These are phyloP conservation scores for Termitomyces sp. DNA, from an alignment of 768 basidiomycete species.

Conservation along the genomic window DNA sequence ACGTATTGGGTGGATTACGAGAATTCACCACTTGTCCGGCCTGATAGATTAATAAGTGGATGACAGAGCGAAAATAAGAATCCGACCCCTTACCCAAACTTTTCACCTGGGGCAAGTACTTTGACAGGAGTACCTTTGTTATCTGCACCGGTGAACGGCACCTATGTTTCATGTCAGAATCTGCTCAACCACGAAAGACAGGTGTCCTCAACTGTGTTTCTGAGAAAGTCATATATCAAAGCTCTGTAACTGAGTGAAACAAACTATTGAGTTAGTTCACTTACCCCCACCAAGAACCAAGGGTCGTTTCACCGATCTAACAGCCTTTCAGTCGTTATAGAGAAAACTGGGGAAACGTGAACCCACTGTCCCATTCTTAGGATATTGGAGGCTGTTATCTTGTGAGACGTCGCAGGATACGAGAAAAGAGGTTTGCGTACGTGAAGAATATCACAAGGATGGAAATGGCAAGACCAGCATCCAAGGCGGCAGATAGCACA, in stretches of 20 bases:
- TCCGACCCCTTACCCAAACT: constrained; percentile 22
- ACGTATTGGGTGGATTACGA: neutral
- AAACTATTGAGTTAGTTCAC: neutral
- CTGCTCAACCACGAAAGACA: neutral
- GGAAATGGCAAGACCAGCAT: constrained; percentile 60
- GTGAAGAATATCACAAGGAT: constrained; percentile 60
- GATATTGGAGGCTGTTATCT: constrained; percentile 27
- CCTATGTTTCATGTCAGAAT: constrained; percentile 1
- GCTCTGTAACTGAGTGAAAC: neutral
- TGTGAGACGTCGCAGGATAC: neutral
- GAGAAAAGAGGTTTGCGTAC: constrained; percentile 19
- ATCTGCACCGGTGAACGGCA: constrained; percentile 22
- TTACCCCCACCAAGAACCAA: constrained; percentile 31
- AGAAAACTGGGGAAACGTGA: neutral
- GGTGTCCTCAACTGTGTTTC: constrained; percentile 17
- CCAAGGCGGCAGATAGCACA: constrained; percentile 65
- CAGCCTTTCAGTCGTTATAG: neutral
- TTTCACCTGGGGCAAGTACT: constrained; percentile 21
- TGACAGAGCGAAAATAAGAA: neutral
- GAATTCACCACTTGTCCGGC: constrained; percentile 8
- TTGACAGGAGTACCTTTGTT: constrained; percentile 20
- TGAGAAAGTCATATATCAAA: neutral
- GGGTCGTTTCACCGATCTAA: constrained; percentile 24
- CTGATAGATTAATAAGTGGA: neutral
- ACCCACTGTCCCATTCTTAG: constrained; percentile 29